Evolutionary conservation across 2,329 filamentous ascomycete genomes (phyloP).

Genomic region (Hypoxylon sp.): DNA sequence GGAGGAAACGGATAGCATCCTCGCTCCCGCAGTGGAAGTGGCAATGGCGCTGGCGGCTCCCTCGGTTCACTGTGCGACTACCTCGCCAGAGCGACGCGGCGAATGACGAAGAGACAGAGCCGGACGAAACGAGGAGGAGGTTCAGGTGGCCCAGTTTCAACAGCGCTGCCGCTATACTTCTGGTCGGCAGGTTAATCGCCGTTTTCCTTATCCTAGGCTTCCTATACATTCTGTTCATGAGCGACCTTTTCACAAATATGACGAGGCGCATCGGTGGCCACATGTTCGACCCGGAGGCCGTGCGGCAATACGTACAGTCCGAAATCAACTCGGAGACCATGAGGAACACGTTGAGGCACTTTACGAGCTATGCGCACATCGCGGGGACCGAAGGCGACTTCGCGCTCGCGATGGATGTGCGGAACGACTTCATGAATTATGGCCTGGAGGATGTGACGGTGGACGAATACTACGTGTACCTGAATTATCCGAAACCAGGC

Average conservation of each 20-base stretch:
- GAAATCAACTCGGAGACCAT: conserved; percentile 79
- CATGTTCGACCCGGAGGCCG: conserved; percentile 86
- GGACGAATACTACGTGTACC: conserved; percentile 87
- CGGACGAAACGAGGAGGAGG: conserved; percentile 47
- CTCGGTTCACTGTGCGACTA: conserved; percentile 64
- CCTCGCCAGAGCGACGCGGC: conserved; percentile 56
- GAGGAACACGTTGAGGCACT: conserved; percentile 79
- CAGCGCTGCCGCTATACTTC: conserved; percentile 66
- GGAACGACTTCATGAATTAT: conserved; percentile 79
- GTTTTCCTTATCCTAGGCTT: conserved; percentile 81
- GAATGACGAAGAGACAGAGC: conserved; percentile 37
- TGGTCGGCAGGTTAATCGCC: conserved; percentile 81
- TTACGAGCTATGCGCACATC: conserved; percentile 88
- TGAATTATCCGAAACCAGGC: conserved; percentile 87
- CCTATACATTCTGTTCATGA: conserved; percentile 88
- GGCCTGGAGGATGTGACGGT: conserved; percentile 81
- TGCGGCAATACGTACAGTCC: conserved; percentile 81
- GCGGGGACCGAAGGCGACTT: conserved; percentile 96
- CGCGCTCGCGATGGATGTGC: conserved; percentile 85
- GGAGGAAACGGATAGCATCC: conserved; percentile 70
- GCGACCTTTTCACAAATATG: conserved; percentile 82
- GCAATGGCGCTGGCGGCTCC: conserved; percentile 67
- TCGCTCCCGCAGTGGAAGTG: conserved; percentile 69
- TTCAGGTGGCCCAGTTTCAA: conserved; percentile 58
- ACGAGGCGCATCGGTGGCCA: conserved; percentile 74